These are phyloP conservation scores for Plasmodium adleri DNA, from an alignment of 169 alveolate genomes.

Conservation along the genomic window DNA sequence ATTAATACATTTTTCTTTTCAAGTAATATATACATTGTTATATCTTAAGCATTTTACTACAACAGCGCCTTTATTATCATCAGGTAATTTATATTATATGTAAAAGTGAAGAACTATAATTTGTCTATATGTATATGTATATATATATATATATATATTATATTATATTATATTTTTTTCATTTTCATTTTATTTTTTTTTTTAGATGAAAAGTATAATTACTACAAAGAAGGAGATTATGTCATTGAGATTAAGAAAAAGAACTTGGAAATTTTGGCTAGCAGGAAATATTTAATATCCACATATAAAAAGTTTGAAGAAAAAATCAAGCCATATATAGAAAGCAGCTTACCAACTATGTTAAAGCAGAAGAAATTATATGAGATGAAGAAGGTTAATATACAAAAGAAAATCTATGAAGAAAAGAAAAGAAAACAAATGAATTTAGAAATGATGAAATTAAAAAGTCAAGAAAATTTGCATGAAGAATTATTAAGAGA, in stretches of 20 bases:
- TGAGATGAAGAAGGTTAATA: conserved; percentile 40
- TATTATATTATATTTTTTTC: neutral
- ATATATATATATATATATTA: neutral
- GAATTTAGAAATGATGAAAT: conserved; percentile 32
- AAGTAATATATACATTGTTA: conserved; percentile 29
- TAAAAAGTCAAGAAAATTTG: conserved; percentile 33
- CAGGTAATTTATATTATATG: conserved; percentile 14
- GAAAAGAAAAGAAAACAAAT: conserved; percentile 63
- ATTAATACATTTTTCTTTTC: conserved; percentile 39
- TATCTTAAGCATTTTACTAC: conserved; percentile 26
- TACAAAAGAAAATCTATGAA: conserved; percentile 68
- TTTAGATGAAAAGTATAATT: conserved; percentile 39
- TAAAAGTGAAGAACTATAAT: too few relatives aligned
- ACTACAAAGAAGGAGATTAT: conserved; percentile 44
- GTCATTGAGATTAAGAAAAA: conserved; percentile 39
- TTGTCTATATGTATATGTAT: neutral
- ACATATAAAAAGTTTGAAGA: conserved; percentile 69
- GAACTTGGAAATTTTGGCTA: conserved; percentile 47
- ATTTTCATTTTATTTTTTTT: conserved; percentile 18
- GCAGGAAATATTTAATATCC: conserved; percentile 51
- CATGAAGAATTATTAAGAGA: conserved; percentile 59
- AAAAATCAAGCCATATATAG: conserved; percentile 72
- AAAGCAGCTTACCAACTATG: conserved; percentile 75
- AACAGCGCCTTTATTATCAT: conserved; percentile 20
- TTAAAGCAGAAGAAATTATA: conserved; percentile 57